These are phyloP conservation scores for Neofusicoccum ribis DNA, from an alignment of 2,329 filamentous ascomycete genomes.

Conservation along the genomic window DNA sequence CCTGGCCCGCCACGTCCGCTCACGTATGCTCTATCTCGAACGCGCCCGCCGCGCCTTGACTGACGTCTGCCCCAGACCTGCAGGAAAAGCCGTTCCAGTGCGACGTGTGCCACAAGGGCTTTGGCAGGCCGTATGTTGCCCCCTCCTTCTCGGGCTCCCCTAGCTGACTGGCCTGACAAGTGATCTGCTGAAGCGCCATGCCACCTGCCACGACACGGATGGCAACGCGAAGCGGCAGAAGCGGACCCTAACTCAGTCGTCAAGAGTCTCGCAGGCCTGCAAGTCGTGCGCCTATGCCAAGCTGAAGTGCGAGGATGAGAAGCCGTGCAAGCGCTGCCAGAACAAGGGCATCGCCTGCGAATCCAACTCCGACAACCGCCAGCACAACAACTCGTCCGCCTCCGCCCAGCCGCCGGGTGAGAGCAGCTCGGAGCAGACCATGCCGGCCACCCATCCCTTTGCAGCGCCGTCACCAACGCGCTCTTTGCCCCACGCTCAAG, in stretches of 20 bases:
- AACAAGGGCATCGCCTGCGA: constrained; percentile 51
- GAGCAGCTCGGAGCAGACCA: not conserved
- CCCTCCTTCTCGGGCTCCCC: not conserved
- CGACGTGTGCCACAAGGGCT: constrained; percentile 48
- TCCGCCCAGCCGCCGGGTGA: constrained; percentile 29
- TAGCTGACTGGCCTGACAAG: constrained; percentile 24
- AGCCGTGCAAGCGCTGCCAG: constrained; percentile 54
- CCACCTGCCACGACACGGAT: constrained; percentile 44
- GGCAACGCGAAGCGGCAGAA: constrained; percentile 30
- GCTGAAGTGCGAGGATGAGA: constrained; percentile 56
- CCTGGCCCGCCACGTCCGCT: constrained; percentile 54
- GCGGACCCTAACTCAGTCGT: constrained; percentile 18
- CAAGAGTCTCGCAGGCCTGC: constrained; percentile 52
- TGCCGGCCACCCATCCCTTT: not conserved
- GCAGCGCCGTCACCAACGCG: not conserved
- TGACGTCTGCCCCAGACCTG: constrained; percentile 28
- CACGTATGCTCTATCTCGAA: constrained; percentile 36
- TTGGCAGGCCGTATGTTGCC: constrained; percentile 43
- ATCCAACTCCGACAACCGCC: constrained; percentile 22
- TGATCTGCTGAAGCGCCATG: constrained; percentile 55
- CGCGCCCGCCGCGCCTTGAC: constrained; percentile 20
- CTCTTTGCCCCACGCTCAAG: not conserved
- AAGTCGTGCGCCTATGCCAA: constrained; percentile 54
- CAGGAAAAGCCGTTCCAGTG: constrained; percentile 50
- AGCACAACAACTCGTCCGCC: constrained; percentile 24